A percentile compares a stretch with the other conserved stretches of the same genome.
These are phyloP conservation scores for Dothidotthia symphoricarpi DNA, from an alignment of 2,329 filamentous ascomycete genomes.

Conservation along the genomic window DNA sequence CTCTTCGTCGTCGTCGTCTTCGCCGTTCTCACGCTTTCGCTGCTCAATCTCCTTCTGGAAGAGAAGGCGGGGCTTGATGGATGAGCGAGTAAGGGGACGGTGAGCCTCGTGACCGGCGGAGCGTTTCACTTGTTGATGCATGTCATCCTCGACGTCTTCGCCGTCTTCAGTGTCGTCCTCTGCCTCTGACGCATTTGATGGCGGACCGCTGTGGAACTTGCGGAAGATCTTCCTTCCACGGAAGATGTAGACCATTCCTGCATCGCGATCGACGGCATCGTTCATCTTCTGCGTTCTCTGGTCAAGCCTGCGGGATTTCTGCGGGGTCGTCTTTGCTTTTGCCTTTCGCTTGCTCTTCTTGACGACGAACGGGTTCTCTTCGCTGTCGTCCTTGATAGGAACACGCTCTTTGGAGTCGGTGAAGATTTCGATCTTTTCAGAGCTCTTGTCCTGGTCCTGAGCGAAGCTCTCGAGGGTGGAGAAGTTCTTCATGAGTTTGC, in stretches of 20 bases:
- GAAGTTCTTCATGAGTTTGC: constrained; percentile 56
- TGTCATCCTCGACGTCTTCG: constrained; percentile 37
- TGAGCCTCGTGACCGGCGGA: constrained; percentile 41
- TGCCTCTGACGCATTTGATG: constrained; percentile 36
- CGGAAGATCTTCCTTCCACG: constrained; percentile 78
- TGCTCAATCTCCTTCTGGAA: constrained; percentile 58
- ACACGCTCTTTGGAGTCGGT: constrained; percentile 76
- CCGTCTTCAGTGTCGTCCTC: constrained; percentile 30
- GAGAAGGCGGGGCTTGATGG: constrained; percentile 69
- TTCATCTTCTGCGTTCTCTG: constrained; percentile 61
- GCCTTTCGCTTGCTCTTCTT: constrained; percentile 45
- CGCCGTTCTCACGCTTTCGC: constrained; percentile 42
- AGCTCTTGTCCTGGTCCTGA: constrained; percentile 55
- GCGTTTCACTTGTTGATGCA: constrained; percentile 20
- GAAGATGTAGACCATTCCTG: constrained; percentile 75
- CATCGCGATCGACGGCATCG: constrained; percentile 62
- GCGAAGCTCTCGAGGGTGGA: constrained; percentile 41
- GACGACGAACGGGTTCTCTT: constrained; percentile 71
- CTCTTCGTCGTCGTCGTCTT: constrained; percentile 57
- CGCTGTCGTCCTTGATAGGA: constrained; percentile 63
- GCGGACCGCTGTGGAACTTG: constrained; percentile 55
- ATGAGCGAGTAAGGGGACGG: constrained; percentile 63
- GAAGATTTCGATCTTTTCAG: constrained; percentile 66
- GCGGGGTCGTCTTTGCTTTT: constrained; percentile 50
- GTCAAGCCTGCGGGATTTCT: constrained; percentile 52